Base-by-base conservation (phyloP, 495 filamentous ascomycete genomes). In the Pyrenopolyporus hunteri region DNA sequence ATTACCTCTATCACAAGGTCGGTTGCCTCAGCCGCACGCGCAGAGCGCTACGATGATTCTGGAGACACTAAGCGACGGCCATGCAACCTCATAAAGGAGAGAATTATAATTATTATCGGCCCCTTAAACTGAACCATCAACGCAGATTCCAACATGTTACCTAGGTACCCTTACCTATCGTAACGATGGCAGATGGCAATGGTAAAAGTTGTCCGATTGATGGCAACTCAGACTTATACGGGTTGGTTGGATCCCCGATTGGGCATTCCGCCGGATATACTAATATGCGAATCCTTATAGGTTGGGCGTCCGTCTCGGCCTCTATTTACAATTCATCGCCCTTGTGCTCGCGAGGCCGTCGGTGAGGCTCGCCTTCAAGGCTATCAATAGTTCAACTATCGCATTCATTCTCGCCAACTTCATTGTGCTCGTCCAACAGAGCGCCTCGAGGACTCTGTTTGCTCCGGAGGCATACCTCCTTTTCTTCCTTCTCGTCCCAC, bases 211-310 rank as follows among this genome's bases (percentile, higher is more conserved):
- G 64, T 33, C 52, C 56, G 1, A 47, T 77, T 43, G 16, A 49
- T 1, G 74, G 75, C 28, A 71, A 75, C 29, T 19, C 64, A 13
- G 74, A 77, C 28, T 59, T 77, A 43, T 77, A 77, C 47, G 76
- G 76, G 25, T 52, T 35, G 14, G 45, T 49, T 23, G 10, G 10
- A 11, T 22, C 4, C 9, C 1, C 11, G 4, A 25, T 35, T 19
- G 8, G 11, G 17, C 13, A 8, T 35, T 22, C 3, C 11, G 29
- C 20, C 16, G 29, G 29, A 13, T 7, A 49, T 49, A 13, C 10
- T 49, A 10, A 49, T n/a, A n/a, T n/a, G n/a, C n/a, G n/a, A 10
- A 17, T 25, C 13, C 6, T 10, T 4, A 8, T 35, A 49, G 45
- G 4, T 20, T 77, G 2, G 76, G 76, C 23, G 70, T 78, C 31